Evolutionary conservation across 2,329 filamentous ascomycete species (phyloP).

Genomic region (Escovopsis sp.): DNA sequence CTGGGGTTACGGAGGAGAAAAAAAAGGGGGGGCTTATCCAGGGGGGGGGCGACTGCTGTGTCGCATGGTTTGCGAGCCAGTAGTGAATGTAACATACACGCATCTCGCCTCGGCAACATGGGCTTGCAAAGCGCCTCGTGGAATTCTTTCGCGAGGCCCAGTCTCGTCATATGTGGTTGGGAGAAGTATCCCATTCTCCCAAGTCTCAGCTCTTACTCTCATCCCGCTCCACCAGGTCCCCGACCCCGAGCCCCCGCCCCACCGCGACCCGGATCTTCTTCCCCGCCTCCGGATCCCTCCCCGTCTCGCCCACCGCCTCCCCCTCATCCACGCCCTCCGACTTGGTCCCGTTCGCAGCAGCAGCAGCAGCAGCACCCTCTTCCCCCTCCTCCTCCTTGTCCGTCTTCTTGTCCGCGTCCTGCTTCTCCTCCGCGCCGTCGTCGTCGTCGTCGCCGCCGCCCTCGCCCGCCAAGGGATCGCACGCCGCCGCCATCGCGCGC

Average conservation of each 20-base stretch:
- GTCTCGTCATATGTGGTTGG: no score
- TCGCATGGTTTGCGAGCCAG: no score
- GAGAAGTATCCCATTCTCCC: constrained; percentile 10
- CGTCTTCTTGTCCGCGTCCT: constrained; percentile 18
- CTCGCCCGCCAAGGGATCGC: constrained; percentile 27
- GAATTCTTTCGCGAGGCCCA: no score
- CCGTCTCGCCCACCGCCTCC: constrained; percentile 53
- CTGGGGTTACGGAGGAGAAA: no score
- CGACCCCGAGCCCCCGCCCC: constrained; percentile 65
- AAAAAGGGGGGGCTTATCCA: no score
- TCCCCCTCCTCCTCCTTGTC: constrained; percentile 15
- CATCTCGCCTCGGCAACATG: no score
- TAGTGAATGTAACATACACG: no score
- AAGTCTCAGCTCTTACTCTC: constrained; percentile 29
- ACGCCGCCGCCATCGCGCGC: constrained; percentile 22
- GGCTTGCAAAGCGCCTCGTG: no score
- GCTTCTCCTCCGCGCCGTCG: constrained; percentile 26
- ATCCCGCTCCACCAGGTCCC: constrained; percentile 58
- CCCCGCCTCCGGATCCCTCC: constrained; percentile 31
- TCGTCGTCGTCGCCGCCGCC: constrained; percentile 9
- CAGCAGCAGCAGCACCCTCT: constrained; percentile 13
- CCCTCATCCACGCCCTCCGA: constrained; percentile 44
- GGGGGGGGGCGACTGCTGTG: no score
- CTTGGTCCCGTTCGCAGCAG: constrained; percentile 26
- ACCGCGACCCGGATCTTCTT: constrained; percentile 77